Percentiles rank a stretch among this genome's conserved stretches.
Evolutionary conservation across 2,329 filamentous ascomycete genomes (phyloP).

Genomic region (Colletotrichum sp.): DNA sequence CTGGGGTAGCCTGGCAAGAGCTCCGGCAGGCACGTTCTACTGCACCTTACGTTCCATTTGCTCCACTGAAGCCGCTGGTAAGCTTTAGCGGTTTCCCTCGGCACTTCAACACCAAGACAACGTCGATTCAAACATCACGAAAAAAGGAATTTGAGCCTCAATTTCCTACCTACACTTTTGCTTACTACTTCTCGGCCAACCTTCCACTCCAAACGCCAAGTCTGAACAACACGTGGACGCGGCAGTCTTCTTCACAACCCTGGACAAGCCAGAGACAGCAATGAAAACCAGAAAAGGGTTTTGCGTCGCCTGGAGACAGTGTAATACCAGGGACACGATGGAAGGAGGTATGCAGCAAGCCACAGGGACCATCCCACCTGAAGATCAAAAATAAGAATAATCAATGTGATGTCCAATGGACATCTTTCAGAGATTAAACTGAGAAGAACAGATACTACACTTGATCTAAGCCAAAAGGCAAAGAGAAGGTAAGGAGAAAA

Average conservation of each 20-base stretch:
- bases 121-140: neutral
- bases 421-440: slow-evolving; percentile 12
- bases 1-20: neutral
- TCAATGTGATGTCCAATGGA: neutral
- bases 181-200: neutral
- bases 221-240: neutral
- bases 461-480: slow-evolving; percentile 16
- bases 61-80: slow-evolving; percentile 1
- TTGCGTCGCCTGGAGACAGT: slow-evolving; percentile 16
- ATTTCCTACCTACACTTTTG: neutral
- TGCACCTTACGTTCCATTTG: neutral
- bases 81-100: neutral
- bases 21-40: neutral
- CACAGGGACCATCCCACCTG: neutral
- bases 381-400: slow-evolving; percentile 12
- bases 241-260: slow-evolving; percentile 1
- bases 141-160: neutral
- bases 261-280: slow-evolving; percentile 6
- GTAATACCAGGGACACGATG: slow-evolving; percentile 18
- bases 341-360: slow-evolving; percentile 4
- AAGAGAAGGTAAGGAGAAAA: slow-evolving; percentile 4
- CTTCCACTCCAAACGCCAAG: neutral
- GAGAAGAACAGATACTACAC: slow-evolving; percentile 20
- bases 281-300: neutral
- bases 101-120: neutral